Conservation (phyloP, 164 flowering plant species). For the Echeveria elegans region DNA sequence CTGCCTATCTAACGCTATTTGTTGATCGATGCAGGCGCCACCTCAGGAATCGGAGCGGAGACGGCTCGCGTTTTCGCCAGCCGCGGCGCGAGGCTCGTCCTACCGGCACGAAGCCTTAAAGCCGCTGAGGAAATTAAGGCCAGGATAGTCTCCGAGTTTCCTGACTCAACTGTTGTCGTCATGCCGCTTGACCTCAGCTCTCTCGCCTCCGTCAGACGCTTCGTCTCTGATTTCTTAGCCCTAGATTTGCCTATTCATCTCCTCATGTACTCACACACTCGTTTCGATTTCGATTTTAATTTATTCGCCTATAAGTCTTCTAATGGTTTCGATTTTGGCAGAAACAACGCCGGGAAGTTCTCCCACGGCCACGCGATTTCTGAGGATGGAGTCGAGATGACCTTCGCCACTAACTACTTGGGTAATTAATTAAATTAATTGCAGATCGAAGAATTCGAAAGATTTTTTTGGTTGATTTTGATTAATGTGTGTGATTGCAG, state of each 20-base stretch:
- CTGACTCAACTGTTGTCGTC: slow-evolving; percentile 50
- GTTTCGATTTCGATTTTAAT: slow-evolving; percentile 14
- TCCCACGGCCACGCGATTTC: slow-evolving; percentile 58
- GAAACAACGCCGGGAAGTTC: slow-evolving; percentile 96
- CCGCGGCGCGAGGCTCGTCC: slow-evolving; percentile 65
- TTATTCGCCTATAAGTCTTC: neutral
- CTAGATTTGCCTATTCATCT: slow-evolving; percentile 56
- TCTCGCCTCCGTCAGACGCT: slow-evolving; percentile 52
- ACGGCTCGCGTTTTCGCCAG: slow-evolving; percentile 87
- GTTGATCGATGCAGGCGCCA: slow-evolving; percentile 49
- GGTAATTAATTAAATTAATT: slow-evolving; percentile 29
- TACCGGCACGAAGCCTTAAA: slow-evolving; percentile 73
- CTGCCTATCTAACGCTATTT: neutral
- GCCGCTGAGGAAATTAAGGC: slow-evolving; percentile 76
- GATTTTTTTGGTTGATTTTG: neutral
- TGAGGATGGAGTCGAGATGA: slow-evolving; percentile 95
- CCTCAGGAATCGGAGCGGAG: slow-evolving; percentile 97
- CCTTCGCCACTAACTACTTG: slow-evolving; percentile 88
- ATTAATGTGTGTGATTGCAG: slow-evolving; percentile 21
- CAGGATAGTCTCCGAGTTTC: slow-evolving; percentile 57
- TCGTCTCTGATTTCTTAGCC: slow-evolving; percentile 45
- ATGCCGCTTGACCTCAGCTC: slow-evolving; percentile 92
- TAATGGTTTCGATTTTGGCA: slow-evolving; percentile 13
- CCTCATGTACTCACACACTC: slow-evolving; percentile 40
- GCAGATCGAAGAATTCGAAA: neutral